Percentiles rank a stretch among this genome's conserved stretches.
Evolutionary conservation across 2,329 filamentous ascomycete genomes (phyloP).

Genomic region (Coniochaeta pulveracea): DNA sequence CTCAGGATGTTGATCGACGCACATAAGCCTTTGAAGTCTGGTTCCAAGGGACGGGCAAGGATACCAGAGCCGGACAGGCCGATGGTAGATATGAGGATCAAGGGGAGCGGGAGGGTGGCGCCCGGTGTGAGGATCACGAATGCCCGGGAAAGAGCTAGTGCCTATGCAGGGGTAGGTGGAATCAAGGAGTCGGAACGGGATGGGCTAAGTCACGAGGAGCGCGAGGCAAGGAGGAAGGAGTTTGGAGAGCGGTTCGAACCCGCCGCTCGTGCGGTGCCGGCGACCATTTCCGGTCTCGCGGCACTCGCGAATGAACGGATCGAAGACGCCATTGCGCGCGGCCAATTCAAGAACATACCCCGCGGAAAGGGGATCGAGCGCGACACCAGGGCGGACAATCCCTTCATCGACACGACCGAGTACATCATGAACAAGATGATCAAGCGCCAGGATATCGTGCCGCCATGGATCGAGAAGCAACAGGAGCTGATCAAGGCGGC

Average conservation of each 20-base stretch:
- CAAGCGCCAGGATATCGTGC: slow-evolving; percentile 86
- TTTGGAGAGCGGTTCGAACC: slow-evolving; percentile 74
- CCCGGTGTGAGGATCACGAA: slow-evolving; percentile 36
- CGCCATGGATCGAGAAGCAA: slow-evolving; percentile 98
- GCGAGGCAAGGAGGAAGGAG: slow-evolving; percentile 58
- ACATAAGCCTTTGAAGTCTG: slow-evolving; percentile 53
- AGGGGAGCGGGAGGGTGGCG: slow-evolving; percentile 23
- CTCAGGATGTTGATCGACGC: slow-evolving; percentile 79
- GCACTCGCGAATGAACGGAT: slow-evolving; percentile 82
- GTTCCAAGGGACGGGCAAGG: slow-evolving; percentile 32
- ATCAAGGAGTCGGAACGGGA: slow-evolving; percentile 36
- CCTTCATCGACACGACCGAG: slow-evolving; percentile 68
- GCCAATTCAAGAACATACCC: slow-evolving; percentile 73
- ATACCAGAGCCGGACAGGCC: slow-evolving; percentile 24
- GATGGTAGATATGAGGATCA: slow-evolving; percentile 41
- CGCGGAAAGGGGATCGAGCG: slow-evolving; percentile 69
- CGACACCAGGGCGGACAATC: slow-evolving; percentile 73
- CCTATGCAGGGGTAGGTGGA: slow-evolving; percentile 37
- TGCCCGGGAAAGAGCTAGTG: slow-evolving; percentile 45
- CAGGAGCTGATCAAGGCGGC: slow-evolving; percentile 69
- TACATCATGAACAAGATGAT: slow-evolving; percentile 98
- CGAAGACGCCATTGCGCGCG: slow-evolving; percentile 83
- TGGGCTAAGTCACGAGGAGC: slow-evolving; percentile 55
- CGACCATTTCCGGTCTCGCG: slow-evolving; percentile 64
- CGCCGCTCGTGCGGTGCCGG: slow-evolving; percentile 60